Conservation (phyloP, 2,329 filamentous ascomycete genomes). For the Nothomitra cinnamomea region DNA sequence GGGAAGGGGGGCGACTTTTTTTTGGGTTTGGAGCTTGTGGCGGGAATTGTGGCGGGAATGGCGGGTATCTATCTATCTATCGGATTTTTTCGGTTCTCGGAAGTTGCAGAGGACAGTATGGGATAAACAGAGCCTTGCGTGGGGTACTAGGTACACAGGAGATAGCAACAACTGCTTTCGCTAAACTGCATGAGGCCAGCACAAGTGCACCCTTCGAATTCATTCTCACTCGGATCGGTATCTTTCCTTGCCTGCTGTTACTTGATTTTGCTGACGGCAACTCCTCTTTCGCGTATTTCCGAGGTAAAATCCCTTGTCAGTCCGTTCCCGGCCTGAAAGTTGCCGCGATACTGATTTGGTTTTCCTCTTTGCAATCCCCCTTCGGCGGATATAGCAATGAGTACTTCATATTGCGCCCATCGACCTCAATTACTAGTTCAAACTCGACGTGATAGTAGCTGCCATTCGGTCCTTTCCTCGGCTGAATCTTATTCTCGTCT, state of each 20-base stretch:
- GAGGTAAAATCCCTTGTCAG: not conserved
- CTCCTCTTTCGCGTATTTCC: not conserved
- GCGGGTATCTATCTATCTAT: too few relatives aligned
- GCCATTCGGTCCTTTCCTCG: not conserved
- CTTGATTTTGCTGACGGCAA: not conserved
- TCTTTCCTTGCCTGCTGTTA: not conserved
- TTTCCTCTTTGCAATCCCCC: not conserved
- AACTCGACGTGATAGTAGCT: not conserved
- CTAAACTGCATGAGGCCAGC: not conserved
- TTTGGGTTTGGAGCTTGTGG: too few relatives aligned
- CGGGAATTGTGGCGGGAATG: too few relatives aligned
- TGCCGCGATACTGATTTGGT: not conserved
- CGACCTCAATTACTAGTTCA: not conserved
- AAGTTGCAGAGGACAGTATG: too few relatives aligned
- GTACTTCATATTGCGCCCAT: not conserved
- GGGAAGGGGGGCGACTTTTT: too few relatives aligned
- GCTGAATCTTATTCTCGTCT: not conserved
- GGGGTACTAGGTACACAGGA: too few relatives aligned
- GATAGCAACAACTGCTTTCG: too few relatives aligned
- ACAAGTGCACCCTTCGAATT: not conserved
- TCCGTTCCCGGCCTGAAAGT: not conserved
- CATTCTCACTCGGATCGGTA: not conserved
- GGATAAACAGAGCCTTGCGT: too few relatives aligned
- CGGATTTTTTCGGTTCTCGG: too few relatives aligned
- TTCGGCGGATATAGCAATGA: not conserved